Base-by-base conservation (phyloP, 176 grass and related monocot genomes). In the Thalia dealbata region DNA sequence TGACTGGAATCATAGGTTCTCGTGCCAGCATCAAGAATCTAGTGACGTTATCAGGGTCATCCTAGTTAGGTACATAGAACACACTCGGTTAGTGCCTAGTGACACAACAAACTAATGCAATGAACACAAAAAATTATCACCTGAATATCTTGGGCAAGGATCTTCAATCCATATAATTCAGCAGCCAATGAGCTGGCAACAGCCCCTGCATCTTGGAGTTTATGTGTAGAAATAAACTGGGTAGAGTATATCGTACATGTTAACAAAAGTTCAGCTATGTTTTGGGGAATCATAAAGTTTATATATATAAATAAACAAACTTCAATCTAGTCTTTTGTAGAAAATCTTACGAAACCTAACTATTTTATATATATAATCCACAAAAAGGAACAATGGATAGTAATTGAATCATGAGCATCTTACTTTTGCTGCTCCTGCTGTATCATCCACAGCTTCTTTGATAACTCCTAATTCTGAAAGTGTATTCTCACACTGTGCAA, bases 391-490 rank as follows among this genome's bases (percentile, higher is more conserved):
- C 30, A 38, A 27, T 43, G 30, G 35, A 25, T 18, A 38, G 61
- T 30, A 61, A 61, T 4, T 25, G 35, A 46, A 48, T 35, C 42
- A 21, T 44, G 19, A 71, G 9, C 13, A 41, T 64, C 42, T 59
- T 83, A 96, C 91, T 80, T 88, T 82, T 75, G 91, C 91, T 43
- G 88, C 91, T 70, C 91, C 91, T 16, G 88, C 86, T 25, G 88
- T 96, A 55, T 96, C 91, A 71, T 86, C 83, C 22, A 96, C 91
- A 96, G 91, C 82, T 88, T 96, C 91, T 80, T 88, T 86, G 5
- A 86, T 41, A 70, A 85, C 84, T 30, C 81, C 83, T 46, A 96
- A 72, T 29, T 81, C 81, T 43, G 85, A 86, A 50, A 96, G 78
- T 0, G 83, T 88, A 82, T 91, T 86, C 45, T 96, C 91, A 68